phyloP scores from a whole-genome alignment of 202 grass and related monocot species.

The Eragrostis tef region DNA sequence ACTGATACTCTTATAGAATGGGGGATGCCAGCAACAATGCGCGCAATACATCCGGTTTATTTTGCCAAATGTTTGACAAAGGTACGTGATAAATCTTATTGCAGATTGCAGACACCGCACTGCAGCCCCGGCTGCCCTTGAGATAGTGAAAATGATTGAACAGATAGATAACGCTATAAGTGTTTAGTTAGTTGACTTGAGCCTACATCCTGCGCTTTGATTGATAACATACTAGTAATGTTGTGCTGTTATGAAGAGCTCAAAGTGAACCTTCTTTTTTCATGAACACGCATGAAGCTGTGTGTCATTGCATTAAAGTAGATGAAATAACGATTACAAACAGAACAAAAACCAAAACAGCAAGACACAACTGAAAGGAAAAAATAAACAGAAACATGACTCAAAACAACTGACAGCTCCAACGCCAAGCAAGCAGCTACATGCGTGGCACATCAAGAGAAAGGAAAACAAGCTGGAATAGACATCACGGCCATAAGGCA shows the following conservation, averaged over 20 bases:
- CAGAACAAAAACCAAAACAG: too few species aligned
- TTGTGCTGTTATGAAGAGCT: slow-evolving; percentile 1
- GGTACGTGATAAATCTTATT: slow-evolving; percentile 51
- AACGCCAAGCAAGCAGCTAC: too few species aligned
- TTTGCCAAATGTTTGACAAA: slow-evolving; percentile 86
- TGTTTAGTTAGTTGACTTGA: neutral
- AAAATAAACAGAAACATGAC: too few species aligned
- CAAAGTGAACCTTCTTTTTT: neutral
- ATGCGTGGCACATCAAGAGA: too few species aligned
- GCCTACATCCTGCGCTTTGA: neutral
- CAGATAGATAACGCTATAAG: neutral
- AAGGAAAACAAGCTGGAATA: too few species aligned
- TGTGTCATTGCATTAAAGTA: too few species aligned
- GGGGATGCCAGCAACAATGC: slow-evolving; percentile 91
- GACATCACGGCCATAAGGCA: too few species aligned
- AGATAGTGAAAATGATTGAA: slow-evolving; percentile 19
- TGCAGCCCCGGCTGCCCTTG: neutral
- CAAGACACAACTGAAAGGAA: too few species aligned
- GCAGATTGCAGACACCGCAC: neutral
- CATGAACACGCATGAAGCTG: too few species aligned
- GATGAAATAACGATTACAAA: too few species aligned
- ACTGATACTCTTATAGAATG: slow-evolving; percentile 89
- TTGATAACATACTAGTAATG: neutral
- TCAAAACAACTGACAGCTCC: too few species aligned
- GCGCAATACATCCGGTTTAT: slow-evolving; percentile 81